Base-by-base conservation (phyloP, 2,329 filamentous ascomycete genomes). In the Macrophomina tecta region DNA sequence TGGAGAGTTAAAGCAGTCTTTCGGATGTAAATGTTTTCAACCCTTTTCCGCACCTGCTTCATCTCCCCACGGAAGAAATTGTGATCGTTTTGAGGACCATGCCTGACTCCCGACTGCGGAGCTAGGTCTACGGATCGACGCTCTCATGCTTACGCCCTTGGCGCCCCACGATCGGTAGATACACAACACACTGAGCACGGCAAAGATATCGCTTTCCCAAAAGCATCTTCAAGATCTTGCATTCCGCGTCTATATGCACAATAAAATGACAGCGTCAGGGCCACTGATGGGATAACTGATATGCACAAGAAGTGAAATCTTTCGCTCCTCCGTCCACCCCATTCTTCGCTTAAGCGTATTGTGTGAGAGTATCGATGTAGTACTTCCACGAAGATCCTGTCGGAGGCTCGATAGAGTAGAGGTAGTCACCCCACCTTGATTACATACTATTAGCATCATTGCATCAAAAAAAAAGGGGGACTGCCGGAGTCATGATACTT, bases 381-480 rank as follows among this genome's bases (percentile, higher is more conserved):
- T 46, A 64, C 5, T 64, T 64, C 71, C 80, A 82, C 3, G 77
- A 79, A 18, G 69, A 65, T 1, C 82, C 82, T 67, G 68, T 74
- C 11, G 78, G 73, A 1, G 83, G 82, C 74, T 85, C 83, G 60
- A 84, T 75, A 51, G 70, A 73, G 53, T 73, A 82, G 63, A 81
- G 80, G 68, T 82, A 82, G 60, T 73, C 70, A 3, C 71, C 76
- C 80, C 78, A 64, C 42, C 38, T 40, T 40, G 16, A 46, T 6
- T n/a, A n/a, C 30, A 11, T 23, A 18, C 30, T 8, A 40, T 60
- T 45, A 60, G 56, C 8, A 18, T 18, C 14, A 11, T 16, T 1
- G 4, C 23, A 3, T 16, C 9, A 5, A 23, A n/a, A 32, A 16
- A 2, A 12, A 6, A 32, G n/a, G 0, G 16, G 7, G 7, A 12